Evolutionary conservation across 23 red algal species (phyloP), one percentile per base, ranked within the genome.

Genomic region (Pyropia yezoensis): DNA sequence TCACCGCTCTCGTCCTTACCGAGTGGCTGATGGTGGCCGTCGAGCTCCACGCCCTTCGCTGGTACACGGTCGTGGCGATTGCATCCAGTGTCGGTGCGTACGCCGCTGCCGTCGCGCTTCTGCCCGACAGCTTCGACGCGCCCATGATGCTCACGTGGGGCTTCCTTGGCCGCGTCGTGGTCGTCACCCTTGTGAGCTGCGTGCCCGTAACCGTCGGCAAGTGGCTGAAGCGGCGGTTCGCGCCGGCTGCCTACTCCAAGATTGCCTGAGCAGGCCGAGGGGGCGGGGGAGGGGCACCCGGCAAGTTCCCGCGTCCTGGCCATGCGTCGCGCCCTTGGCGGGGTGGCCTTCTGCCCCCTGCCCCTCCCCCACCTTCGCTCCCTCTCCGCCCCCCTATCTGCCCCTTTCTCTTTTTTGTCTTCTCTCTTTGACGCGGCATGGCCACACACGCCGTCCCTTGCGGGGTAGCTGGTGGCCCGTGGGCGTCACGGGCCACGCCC

Each of bases 11-110:
- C 27, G 79, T 96, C 19, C 63, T 96, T 39, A 83, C 83, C 25
- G 92, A 96, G 58, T 52, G 82, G 52, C 82, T 96, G 14, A 96
- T 96, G 92, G 83, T 96, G 14, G 83, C 83, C 19, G 74, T 84
- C 33, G 92, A 96, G 57, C 82, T 96, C 47, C 83, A 87, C 74
- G 47, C 58, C 33, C 90, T 85, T 79, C 83, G 85, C 45, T 87
- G 75, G 65, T 70, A 87, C 70, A 96, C 90, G 92, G 52, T 96
- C 9, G 67, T 65, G 18, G 83, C 83, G 19, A 78, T 90, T 61
- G 65, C 74, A 45, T 86, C 81, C 56, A 96, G 92, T 65, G 27
- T 90, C 0, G n/a, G 52, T 30, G 75, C 68, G 28, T 90, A 90
- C 54, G 34, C 52, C 18, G 64, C 74, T 0, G 59, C 77, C n/a